phyloP scores from a whole-genome alignment of 1,139 yeast species.

The Sugiyamaella japonica region DNA sequence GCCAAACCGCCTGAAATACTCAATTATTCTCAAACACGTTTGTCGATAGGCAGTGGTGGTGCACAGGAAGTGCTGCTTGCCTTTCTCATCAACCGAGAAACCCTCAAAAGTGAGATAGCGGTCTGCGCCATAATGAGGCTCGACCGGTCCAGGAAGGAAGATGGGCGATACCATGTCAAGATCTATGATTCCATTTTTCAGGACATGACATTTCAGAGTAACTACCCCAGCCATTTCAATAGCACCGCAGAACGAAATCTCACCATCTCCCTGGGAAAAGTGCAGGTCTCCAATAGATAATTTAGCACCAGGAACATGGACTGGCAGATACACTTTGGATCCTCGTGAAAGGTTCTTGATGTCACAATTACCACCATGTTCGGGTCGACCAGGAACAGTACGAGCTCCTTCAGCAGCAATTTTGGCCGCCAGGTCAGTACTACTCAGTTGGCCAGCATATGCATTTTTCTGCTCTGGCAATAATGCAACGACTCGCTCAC shows the following conservation, averaged over 20 bases:
- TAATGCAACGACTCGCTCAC: constrained; percentile 44
- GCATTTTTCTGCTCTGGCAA: constrained; percentile 45
- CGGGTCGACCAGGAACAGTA: constrained; percentile 54
- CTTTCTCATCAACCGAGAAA: constrained; percentile 50
- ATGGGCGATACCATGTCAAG: constrained; percentile 42
- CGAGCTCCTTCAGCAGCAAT: constrained; percentile 49
- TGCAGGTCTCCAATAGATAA: constrained; percentile 52
- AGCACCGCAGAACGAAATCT: constrained; percentile 55
- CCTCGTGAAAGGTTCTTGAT: constrained; percentile 52
- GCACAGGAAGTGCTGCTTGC: constrained; percentile 48
- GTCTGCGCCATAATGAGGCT: constrained; percentile 44
- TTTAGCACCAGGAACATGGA: constrained; percentile 50
- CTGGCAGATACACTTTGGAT: constrained; percentile 51
- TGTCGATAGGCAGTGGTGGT: constrained; percentile 53
- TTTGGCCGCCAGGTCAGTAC: constrained; percentile 35
- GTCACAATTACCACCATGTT: constrained; percentile 55
- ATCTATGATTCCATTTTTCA: constrained; percentile 47
- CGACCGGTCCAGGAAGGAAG: constrained; percentile 47
- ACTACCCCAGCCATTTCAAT: constrained; percentile 54
- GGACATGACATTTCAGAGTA: constrained; percentile 40
- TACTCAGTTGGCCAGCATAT: constrained; percentile 44
- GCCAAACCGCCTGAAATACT: constrained; percentile 51
- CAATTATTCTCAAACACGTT: constrained; percentile 51
- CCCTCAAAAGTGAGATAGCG: constrained; percentile 55
- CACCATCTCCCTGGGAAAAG: constrained; percentile 55